These are phyloP conservation scores for Ulota crispa DNA, from an alignment of 225 moss, liverwort and hornwort genomes.

Conservation along the genomic window DNA sequence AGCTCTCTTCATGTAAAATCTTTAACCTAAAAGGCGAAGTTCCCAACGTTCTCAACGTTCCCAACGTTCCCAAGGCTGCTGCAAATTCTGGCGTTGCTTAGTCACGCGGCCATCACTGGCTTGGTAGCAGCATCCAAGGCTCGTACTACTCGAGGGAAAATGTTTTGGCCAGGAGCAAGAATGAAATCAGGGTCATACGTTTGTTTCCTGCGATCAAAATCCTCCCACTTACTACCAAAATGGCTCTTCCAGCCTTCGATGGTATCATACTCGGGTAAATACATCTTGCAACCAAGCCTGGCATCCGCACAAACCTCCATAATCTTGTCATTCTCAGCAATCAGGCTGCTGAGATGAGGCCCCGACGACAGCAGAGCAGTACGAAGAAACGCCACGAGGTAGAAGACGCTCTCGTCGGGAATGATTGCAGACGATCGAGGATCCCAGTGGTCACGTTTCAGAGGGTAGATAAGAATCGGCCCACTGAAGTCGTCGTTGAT, in stretches of 20 bases:
- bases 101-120: background rate
- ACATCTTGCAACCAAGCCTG: constrained; percentile 49
- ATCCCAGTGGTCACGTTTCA: constrained; percentile 61
- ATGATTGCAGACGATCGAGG: constrained; percentile 37
- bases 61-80: background rate
- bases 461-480: constrained; percentile 68
- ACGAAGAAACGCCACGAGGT: constrained; percentile 52
- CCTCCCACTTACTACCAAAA: constrained; percentile 42
- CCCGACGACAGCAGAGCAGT: constrained; percentile 43
- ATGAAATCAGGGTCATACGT: constrained; percentile 49
- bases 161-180: constrained; percentile 63
- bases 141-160: constrained; percentile 45
- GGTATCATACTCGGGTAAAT: constrained; percentile 41
- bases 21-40: constrained; percentile 26
- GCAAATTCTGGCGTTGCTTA: background rate
- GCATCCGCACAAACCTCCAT: constrained; percentile 30
- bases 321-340: constrained; percentile 46
- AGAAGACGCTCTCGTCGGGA: constrained; percentile 48
- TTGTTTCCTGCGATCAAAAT: constrained; percentile 39
- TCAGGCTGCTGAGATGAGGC: constrained; percentile 27
- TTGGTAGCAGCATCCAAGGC: too few species aligned
- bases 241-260: constrained; percentile 39
- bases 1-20: background rate
- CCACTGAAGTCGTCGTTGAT: constrained; percentile 54
- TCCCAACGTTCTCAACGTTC: background rate